Base-by-base conservation (phyloP, 352 stramenopile species). In the Phytophthora capsici region DNA sequence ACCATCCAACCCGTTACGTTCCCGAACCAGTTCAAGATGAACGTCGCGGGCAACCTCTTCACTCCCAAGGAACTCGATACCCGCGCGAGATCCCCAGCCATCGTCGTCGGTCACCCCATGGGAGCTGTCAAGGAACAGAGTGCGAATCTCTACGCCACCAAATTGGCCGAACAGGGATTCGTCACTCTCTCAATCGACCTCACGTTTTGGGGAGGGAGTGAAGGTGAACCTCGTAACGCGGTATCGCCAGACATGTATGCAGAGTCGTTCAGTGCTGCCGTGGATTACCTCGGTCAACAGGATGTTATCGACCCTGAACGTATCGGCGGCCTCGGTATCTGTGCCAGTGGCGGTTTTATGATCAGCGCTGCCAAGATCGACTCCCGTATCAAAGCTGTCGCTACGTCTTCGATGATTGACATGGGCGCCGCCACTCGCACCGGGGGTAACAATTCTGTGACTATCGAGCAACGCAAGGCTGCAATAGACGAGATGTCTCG, bases 91-190 rank as follows among this genome's bases (percentile, higher is more conserved):
- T 3, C 25, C 7, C 2, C 25, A 28, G 25, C 25, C 25, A 28
- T 28, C 25, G 7, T 28, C 25, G 25, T 28, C 25, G 23, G 23
- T 8, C 51, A 62, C 36, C 59, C 50, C n/a, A 62, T 68, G 50
- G 59, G 50, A 2, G 59, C 50, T 41, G 59, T 68, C 5, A 68
- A 68, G 59, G 59, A 68, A 26, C 59, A 68, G 20, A 68, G 59
- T 4, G 59, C 59, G 10, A 43, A 63, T n/a, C 51, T 68, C 0
- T 68, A 68, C 51, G 50, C 44, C 8, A 68, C 51, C 1, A 68
- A 68, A 17, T 30, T 62, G 59, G 59, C 50, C 4, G 51, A 68
- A n/a, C n/a, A 63, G 4, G 60, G 60, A 3, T 68, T 68, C 12
- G 60, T 63, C 9, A 40, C 60, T 1, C 43, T 68, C 0, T 62